Evolutionary conservation across 768 basidiomycete species (phyloP).

Genomic region (Glaciozyma martinii): DNA sequence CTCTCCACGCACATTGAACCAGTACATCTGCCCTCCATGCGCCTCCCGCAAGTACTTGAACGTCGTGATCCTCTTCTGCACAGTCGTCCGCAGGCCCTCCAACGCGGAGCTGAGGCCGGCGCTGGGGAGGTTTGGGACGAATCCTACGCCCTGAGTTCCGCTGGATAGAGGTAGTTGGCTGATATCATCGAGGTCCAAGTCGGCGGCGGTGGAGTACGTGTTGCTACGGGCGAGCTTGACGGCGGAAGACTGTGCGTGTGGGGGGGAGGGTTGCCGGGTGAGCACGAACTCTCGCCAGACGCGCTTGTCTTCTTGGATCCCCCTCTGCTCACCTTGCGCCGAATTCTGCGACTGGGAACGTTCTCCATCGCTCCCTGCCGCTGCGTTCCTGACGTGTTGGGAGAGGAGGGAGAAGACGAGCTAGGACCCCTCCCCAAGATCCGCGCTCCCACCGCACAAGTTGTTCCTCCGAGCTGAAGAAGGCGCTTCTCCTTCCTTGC

Average conservation of each 20-base stretch:
- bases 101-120: constrained; percentile 2
- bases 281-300: too few relatives aligned
- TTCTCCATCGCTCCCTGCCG: too few relatives aligned
- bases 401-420: too few relatives aligned
- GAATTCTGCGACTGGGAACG: too few relatives aligned
- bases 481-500: too few relatives aligned
- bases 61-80: constrained; percentile 75
- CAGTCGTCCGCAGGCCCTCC: constrained; percentile 46
- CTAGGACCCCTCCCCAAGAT: too few relatives aligned
- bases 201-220: not conserved
- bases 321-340: too few relatives aligned
- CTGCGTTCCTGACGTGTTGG: too few relatives aligned
- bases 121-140: constrained; percentile 19
- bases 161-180: not conserved
- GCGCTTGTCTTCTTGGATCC: too few relatives aligned
- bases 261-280: too few relatives aligned
- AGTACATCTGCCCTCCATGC: constrained; percentile 64
- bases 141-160: not conserved
- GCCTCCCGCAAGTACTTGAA: constrained; percentile 75
- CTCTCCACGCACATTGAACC: constrained; percentile 15
- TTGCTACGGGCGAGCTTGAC: constrained; percentile 11
- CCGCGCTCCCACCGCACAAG: too few relatives aligned
- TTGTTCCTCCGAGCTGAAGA: too few relatives aligned
- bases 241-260: constrained; percentile 16
- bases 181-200: not conserved